Conservation (phyloP, 2,329 filamentous ascomycete genomes). For the Epichloe sp. region DNA sequence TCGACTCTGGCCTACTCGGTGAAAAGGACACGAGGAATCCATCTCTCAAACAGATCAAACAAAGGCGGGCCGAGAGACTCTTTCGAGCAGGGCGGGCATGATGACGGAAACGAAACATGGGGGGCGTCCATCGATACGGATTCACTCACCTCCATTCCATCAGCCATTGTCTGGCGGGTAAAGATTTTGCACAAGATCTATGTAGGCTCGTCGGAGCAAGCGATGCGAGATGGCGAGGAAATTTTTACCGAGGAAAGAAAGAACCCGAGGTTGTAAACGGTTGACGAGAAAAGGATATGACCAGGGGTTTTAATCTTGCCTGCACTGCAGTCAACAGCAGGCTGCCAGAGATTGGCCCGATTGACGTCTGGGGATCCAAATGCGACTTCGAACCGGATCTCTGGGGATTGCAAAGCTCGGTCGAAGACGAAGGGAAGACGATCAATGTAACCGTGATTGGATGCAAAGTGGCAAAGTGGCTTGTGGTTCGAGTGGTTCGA, state of each 20-base stretch:
- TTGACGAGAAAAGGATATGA: background rate
- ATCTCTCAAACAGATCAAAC: no score
- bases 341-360: background rate
- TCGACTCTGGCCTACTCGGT: background rate
- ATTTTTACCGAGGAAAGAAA: background rate
- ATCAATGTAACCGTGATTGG: background rate
- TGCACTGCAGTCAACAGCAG: background rate
- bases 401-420: background rate
- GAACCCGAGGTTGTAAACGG: background rate
- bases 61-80: background rate
- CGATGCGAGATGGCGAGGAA: background rate
- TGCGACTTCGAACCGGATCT: no score
- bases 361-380: background rate
- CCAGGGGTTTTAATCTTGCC: background rate
- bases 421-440: background rate
- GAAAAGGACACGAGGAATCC: background rate
- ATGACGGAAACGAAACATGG: background rate
- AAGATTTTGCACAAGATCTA: background rate
- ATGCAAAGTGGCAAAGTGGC: background rate
- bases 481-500: background rate
- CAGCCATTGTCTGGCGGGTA: background rate
- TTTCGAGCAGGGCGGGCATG: background rate
- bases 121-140: background rate
- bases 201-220: background rate
- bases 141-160: constrained; percentile 7